Percentiles rank a stretch among this genome's conserved stretches.
phyloP scores from a whole-genome alignment of 305 asterid genomes.

The Fraxinus baroniana region DNA sequence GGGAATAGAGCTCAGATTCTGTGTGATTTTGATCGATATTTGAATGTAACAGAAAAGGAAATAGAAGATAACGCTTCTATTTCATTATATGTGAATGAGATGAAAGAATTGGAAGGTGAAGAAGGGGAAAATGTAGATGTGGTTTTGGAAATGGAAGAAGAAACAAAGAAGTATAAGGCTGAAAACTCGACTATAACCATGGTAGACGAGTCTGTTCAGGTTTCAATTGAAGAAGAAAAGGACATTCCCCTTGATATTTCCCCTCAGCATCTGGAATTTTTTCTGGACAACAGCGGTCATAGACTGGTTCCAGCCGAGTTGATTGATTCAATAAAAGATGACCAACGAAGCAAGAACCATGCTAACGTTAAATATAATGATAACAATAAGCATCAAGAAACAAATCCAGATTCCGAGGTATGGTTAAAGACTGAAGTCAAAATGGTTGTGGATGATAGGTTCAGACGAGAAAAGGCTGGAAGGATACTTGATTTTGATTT shows the following conservation, averaged over 20 bases:
- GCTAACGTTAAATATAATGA: constrained; percentile 7
- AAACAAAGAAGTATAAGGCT: constrained; percentile 18
- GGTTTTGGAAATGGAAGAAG: background rate
- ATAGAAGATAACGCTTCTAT: constrained; percentile 10
- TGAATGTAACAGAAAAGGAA: constrained; percentile 19
- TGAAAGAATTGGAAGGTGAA: background rate
- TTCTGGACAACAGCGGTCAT: constrained; percentile 39
- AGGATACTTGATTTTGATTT: constrained; percentile 41
- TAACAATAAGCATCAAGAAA: background rate
- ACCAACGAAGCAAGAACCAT: constrained; percentile 16
- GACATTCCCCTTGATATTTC: constrained; percentile 18
- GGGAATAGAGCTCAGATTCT: constrained; percentile 28
- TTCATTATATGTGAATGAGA: background rate
- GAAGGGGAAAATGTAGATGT: background rate
- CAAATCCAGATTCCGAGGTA: background rate
- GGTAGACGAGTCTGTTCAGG: constrained; percentile 45
- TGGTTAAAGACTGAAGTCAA: background rate
- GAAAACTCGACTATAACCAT: background rate
- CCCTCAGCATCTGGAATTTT: constrained; percentile 46
- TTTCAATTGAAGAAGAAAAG: constrained; percentile 25
- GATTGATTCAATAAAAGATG: constrained; percentile 36
- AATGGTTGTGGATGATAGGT: constrained; percentile 11
- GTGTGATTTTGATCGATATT: constrained; percentile 31
- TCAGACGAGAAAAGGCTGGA: background rate
- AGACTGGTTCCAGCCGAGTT: constrained; percentile 42